These are phyloP conservation scores for Graphilbum ipis-grandicollis DNA, from an alignment of 2,329 filamentous ascomycete species.

Conservation along the genomic window DNA sequence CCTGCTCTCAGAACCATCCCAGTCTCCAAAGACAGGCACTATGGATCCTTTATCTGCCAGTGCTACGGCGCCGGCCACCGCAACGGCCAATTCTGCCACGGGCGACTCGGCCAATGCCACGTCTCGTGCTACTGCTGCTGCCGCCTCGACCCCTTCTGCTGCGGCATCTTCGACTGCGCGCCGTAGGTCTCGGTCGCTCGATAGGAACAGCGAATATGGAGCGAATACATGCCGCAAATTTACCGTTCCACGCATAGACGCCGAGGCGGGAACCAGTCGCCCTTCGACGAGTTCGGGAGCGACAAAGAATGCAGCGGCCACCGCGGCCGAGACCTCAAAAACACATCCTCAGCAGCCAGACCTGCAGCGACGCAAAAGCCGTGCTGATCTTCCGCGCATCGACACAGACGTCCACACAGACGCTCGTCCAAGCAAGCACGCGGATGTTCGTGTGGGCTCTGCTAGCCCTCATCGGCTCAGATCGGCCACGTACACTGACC, in stretches of 20 bases:
- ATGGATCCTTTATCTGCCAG: slow-evolving; percentile 5
- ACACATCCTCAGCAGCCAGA: neutral
- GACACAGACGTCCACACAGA: slow-evolving; percentile 23
- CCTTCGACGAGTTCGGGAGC: too few relatives aligned
- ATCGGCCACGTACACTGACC: slow-evolving; percentile 16
- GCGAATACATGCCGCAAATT: slow-evolving; percentile 26
- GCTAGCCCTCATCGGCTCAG: slow-evolving; percentile 13
- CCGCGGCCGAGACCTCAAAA: neutral
- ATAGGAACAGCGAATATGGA: slow-evolving; percentile 14
- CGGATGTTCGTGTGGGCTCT: too few relatives aligned
- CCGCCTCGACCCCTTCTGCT: too few relatives aligned
- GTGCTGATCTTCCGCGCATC: slow-evolving; percentile 25
- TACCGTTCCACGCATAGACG: slow-evolving; percentile 9
- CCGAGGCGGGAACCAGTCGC: too few relatives aligned
- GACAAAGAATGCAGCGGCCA: neutral
- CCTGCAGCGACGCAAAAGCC: slow-evolving; percentile 17
- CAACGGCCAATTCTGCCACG: too few relatives aligned
- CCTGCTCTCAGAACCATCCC: slow-evolving; percentile 23
- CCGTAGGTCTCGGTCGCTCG: neutral
- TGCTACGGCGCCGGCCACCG: too few relatives aligned
- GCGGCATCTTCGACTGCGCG: neutral
- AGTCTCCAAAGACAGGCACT: neutral
- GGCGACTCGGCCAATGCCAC: neutral
- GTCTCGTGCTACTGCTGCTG: neutral
- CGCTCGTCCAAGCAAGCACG: too few relatives aligned